Evolutionary conservation across 1,284 basidiomycete genomes (phyloP).

Genomic region (Vanrija humicola): DNA sequence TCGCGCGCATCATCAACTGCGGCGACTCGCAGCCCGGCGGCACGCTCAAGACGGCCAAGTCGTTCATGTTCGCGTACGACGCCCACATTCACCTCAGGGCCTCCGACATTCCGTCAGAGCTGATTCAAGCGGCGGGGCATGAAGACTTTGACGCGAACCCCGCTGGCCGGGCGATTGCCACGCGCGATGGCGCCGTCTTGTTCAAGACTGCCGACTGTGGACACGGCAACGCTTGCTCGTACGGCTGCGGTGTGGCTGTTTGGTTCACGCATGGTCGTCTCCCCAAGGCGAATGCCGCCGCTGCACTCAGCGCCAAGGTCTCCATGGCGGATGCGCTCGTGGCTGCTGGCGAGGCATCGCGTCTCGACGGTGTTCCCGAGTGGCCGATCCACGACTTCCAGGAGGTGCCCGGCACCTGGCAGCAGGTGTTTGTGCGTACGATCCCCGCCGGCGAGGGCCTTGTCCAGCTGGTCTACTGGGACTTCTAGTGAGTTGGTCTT

Average conservation of each 20-base stretch:
- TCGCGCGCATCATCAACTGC: slow-evolving; percentile 45
- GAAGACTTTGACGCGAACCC: slow-evolving; percentile 21
- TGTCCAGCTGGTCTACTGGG: slow-evolving; percentile 49
- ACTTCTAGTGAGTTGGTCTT: slow-evolving; percentile 47
- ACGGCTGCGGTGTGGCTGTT: slow-evolving; percentile 39
- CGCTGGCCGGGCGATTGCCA: slow-evolving; percentile 47
- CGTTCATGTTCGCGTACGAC: slow-evolving; percentile 49
- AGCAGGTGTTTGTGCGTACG: slow-evolving; percentile 50
- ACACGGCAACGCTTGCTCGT: slow-evolving; percentile 8
- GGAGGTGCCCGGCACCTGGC: slow-evolving; percentile 44
- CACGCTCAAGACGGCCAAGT: slow-evolving; percentile 39
- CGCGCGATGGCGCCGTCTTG: slow-evolving; percentile 50
- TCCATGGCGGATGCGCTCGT: slow-evolving; percentile 46
- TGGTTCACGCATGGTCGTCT: slow-evolving; percentile 52
- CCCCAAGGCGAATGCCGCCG: slow-evolving; percentile 44
- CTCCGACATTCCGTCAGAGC: slow-evolving; percentile 20
- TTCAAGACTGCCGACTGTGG: slow-evolving; percentile 38
- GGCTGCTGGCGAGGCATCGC: slow-evolving; percentile 34
- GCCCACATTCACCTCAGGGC: slow-evolving; percentile 42
- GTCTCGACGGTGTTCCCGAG: slow-evolving; percentile 41
- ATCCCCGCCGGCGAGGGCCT: slow-evolving; percentile 32
- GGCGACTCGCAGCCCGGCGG: slow-evolving; percentile 53
- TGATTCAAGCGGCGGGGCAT: slow-evolving; percentile 21
- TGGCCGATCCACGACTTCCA: slow-evolving; percentile 40
- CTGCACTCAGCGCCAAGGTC: slow-evolving; percentile 49